Conservation (phyloP, 164 flowering plant genomes). For the Kingdonia uniflora region DNA sequence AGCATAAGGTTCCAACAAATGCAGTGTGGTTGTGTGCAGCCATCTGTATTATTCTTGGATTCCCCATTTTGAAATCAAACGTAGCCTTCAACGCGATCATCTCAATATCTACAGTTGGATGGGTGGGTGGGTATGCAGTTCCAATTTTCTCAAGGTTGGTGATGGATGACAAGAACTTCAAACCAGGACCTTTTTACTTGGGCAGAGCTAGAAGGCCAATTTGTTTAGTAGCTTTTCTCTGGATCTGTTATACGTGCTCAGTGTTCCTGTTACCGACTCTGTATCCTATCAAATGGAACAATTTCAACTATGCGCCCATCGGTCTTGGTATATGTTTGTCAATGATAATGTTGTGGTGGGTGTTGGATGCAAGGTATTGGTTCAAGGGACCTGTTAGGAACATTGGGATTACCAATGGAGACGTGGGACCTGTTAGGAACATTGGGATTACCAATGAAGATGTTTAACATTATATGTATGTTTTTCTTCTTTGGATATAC, state of each 20-base stretch:
- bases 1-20: slow-evolving; percentile 61
- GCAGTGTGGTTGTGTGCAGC: slow-evolving; percentile 81
- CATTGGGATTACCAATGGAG: slow-evolving; percentile 32
- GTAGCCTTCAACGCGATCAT: slow-evolving; percentile 64
- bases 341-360: slow-evolving; percentile 62
- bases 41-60: slow-evolving; percentile 57
- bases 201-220: slow-evolving; percentile 57
- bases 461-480: not conserved
- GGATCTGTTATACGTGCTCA: slow-evolving; percentile 65
- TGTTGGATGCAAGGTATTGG: slow-evolving; percentile 65
- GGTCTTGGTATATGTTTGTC: slow-evolving; percentile 39
- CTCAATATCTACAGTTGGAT: slow-evolving; percentile 59
- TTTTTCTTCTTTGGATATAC: not conserved
- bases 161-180: slow-evolving; percentile 51
- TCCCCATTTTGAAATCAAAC: slow-evolving; percentile 54
- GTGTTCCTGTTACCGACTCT: slow-evolving; percentile 56
- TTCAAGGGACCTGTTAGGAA: slow-evolving; percentile 72
- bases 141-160: slow-evolving; percentile 67
- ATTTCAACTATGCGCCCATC: slow-evolving; percentile 61
- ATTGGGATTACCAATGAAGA: slow-evolving; percentile 31
- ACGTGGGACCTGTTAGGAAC: slow-evolving; percentile 57
- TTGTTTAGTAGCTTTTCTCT: slow-evolving; percentile 55
- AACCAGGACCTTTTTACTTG: slow-evolving; percentile 51
- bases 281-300: slow-evolving; percentile 48
- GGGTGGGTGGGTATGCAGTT: slow-evolving; percentile 83